A percentile compares a stretch with the other conserved stretches of the same genome.
Evolutionary conservation across 1,284 basidiomycete species (phyloP).

Genomic region (Anthracocystis setariae): DNA sequence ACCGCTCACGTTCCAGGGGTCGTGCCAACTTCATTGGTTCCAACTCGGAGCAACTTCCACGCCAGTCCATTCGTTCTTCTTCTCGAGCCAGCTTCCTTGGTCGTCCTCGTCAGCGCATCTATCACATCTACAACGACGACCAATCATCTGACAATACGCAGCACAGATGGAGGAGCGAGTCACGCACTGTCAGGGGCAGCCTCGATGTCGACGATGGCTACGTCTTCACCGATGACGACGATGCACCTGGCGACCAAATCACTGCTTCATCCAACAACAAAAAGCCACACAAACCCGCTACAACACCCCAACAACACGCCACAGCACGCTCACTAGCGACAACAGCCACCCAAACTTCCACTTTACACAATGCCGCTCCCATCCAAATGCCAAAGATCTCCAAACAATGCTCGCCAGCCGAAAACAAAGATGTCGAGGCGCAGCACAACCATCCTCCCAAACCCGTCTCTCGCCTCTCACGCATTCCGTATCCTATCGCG

Average conservation of each 20-base stretch:
- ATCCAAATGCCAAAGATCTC: conserved; percentile 1
- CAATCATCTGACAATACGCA: background rate
- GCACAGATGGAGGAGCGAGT: conserved; percentile 35
- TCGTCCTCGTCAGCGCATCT: conserved; percentile 36
- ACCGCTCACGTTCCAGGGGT: conserved; percentile 24
- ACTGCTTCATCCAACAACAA: background rate
- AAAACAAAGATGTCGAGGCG: conserved; percentile 33
- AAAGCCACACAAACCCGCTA: conserved; percentile 10
- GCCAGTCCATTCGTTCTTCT: conserved; percentile 27
- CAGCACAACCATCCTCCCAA: conserved; percentile 18
- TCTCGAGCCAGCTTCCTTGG: conserved; percentile 45
- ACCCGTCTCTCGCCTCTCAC: conserved; percentile 34
- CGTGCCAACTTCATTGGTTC: conserved; percentile 27
- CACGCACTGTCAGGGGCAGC: conserved; percentile 36
- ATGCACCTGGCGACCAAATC: background rate
- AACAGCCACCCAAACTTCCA: conserved; percentile 11
- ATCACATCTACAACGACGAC: conserved; percentile 27
- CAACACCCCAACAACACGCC: conserved; percentile 17
- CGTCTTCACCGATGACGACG: conserved; percentile 33
- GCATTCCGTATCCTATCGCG: conserved; percentile 42
- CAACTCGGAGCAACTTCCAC: conserved; percentile 7
- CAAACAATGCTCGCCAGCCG: background rate
- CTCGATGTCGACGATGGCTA: conserved; percentile 34
- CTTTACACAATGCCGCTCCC: conserved; percentile 5
- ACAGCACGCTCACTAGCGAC: conserved; percentile 14